These are phyloP conservation scores for Ottelia alismoides DNA, from an alignment of 106 monocot species.

Conservation along the genomic window DNA sequence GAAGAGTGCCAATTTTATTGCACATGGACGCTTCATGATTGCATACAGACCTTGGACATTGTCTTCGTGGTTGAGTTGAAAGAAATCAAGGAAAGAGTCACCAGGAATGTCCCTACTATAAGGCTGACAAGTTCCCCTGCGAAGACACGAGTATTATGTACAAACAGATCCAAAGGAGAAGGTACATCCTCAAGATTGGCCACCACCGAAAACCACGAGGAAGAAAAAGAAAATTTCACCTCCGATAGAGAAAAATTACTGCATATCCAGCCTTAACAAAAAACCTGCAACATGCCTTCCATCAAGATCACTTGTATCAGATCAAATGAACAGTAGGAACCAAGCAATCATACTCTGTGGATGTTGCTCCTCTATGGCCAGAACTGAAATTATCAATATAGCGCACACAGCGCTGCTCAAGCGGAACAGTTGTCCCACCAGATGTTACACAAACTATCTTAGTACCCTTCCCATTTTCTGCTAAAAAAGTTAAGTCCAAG, in stretches of 20 bases:
- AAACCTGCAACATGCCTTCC: slow-evolving; percentile 40
- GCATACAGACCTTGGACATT: slow-evolving; percentile 74
- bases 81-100: slow-evolving; percentile 89
- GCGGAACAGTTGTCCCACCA: slow-evolving; percentile 95
- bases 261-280: slow-evolving; percentile 91
- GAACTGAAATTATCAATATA: slow-evolving; percentile 99
- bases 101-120: slow-evolving; percentile 71
- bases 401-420: slow-evolving; percentile 93
- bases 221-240: slow-evolving; percentile 24
- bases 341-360: slow-evolving; percentile 56
- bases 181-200: neutral
- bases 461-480: slow-evolving; percentile 24
- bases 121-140: slow-evolving; percentile 88
- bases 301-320: neutral
- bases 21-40: too few relatives aligned
- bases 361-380: slow-evolving; percentile 82
- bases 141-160: too few relatives aligned
- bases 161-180: too few relatives aligned
- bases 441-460: slow-evolving; percentile 89
- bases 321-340: neutral
- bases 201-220: neutral
- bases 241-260: slow-evolving; percentile 77
- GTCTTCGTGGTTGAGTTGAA: slow-evolving; percentile 42
- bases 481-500: too few relatives aligned
- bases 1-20: too few relatives aligned